Percentiles rank a stretch among this genome's conserved stretches.
Conservation (phyloP, 1,139 yeast genomes). For the Candida sanyaensis region DNA sequence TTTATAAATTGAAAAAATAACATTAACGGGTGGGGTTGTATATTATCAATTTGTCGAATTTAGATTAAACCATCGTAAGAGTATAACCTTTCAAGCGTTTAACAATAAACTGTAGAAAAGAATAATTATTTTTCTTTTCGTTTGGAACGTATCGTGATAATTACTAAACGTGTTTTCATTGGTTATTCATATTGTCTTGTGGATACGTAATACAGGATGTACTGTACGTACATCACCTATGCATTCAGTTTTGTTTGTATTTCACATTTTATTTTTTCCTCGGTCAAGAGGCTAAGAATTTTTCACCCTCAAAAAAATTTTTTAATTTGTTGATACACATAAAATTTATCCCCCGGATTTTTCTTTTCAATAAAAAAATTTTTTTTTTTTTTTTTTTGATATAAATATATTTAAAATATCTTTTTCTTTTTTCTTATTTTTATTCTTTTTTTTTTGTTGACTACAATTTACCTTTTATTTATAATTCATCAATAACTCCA, state of each 20-base stretch:
- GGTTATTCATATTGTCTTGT: too few species aligned
- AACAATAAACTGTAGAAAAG: neutral
- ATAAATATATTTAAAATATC: too few species aligned
- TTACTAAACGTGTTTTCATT: too few species aligned
- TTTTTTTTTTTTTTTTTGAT: neutral
- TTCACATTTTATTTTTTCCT: neutral
- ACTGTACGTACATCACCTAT: too few species aligned
- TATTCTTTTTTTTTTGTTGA: neutral
- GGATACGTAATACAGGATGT: too few species aligned
- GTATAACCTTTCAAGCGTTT: neutral
- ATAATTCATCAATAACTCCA: neutral
- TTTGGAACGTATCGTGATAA: neutral
- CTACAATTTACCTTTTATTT: neutral
- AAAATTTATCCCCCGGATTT: slow-evolving; percentile 2
- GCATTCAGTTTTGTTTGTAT: neutral
- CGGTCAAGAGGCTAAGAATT: slow-evolving; percentile 1
- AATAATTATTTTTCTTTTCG: neutral
- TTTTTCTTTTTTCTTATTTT: neutral
- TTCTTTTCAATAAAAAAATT: neutral
- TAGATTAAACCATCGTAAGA: neutral
- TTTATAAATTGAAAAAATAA: too few species aligned
- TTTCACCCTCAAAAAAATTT: neutral
- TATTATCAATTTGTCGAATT: too few species aligned
- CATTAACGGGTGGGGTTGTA: too few species aligned
- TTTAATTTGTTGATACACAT: neutral